Conservation (phyloP, 176 grass and related monocot genomes). For the Bolboschoenus planiculmis region DNA sequence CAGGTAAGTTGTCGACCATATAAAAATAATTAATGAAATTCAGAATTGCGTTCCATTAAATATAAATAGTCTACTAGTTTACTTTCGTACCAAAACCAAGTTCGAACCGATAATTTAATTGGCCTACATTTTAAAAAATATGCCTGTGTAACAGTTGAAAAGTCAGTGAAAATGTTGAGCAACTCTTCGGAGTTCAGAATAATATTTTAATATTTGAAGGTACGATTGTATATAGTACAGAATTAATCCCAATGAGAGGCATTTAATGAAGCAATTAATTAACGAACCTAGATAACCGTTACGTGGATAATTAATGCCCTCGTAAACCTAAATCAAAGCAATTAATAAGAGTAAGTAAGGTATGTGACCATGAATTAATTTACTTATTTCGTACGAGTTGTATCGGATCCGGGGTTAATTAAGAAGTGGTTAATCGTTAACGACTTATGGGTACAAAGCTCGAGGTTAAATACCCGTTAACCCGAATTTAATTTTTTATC, state of each 20-base stretch:
- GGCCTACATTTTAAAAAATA: not conserved
- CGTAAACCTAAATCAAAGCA: conserved; percentile 14
- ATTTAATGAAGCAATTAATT: conserved; percentile 8
- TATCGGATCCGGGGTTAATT: not conserved
- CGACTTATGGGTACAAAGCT: not conserved
- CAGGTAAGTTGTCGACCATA: not conserved
- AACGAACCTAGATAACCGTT: conserved; percentile 15
- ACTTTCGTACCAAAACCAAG: not conserved
- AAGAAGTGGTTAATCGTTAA: not conserved
- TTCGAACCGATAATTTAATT: not conserved
- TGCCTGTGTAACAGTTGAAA: conserved; percentile 10
- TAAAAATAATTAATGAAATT: not conserved
- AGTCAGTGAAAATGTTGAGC: not conserved
- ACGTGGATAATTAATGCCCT: conserved; percentile 15
- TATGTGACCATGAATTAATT: not conserved
- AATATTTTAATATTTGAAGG: not conserved
- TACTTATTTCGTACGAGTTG: not conserved
- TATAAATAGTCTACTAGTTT: conserved; percentile 1
- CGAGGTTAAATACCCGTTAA: conserved; percentile 3
- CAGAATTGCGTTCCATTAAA: not conserved
- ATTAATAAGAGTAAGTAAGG: not conserved
- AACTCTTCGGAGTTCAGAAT: not conserved
- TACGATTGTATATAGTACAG: not conserved
- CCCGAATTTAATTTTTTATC: not conserved
- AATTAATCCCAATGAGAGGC: conserved; percentile 9